Conservation (phyloP, 192 early-diverging fungal species). For the Backusella sp. region DNA sequence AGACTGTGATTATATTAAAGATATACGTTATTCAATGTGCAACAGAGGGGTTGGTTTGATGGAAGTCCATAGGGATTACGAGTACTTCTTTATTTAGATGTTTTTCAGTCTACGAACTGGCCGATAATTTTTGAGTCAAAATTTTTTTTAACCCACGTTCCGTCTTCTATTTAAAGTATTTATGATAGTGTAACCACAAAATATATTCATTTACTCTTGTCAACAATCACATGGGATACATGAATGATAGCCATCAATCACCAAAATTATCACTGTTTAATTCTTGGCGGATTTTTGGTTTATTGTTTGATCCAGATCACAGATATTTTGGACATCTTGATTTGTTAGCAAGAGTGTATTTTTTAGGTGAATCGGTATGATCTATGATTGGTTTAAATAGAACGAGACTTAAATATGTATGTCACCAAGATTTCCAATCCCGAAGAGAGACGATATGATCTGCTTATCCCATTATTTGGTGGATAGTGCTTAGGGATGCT, state of each 20-base stretch:
- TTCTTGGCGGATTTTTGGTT: not conserved
- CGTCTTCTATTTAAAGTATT: slow-evolving; percentile 3
- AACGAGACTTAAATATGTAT: not conserved
- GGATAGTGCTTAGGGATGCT: not conserved
- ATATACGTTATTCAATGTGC: not conserved
- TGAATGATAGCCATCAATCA: not conserved
- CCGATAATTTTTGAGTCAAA: slow-evolving; percentile 9
- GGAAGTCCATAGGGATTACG: not conserved
- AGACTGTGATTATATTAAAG: not conserved
- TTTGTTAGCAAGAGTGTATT: not conserved
- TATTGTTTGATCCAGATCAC: not conserved
- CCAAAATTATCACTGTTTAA: not conserved
- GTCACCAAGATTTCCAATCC: not conserved
- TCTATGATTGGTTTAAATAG: not conserved
- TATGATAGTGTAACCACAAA: not conserved
- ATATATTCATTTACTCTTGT: not conserved
- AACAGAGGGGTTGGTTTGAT: not conserved
- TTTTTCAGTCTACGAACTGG: not conserved
- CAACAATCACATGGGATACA: not conserved
- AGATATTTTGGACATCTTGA: not conserved
- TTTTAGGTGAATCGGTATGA: not conserved
- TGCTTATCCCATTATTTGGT: not conserved
- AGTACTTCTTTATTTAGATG: slow-evolving; percentile 4
- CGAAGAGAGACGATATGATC: not conserved
- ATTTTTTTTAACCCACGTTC: not conserved